phyloP scores from a whole-genome alignment of 2,329 filamentous ascomycete species.

The Dendryphion nanum region DNA sequence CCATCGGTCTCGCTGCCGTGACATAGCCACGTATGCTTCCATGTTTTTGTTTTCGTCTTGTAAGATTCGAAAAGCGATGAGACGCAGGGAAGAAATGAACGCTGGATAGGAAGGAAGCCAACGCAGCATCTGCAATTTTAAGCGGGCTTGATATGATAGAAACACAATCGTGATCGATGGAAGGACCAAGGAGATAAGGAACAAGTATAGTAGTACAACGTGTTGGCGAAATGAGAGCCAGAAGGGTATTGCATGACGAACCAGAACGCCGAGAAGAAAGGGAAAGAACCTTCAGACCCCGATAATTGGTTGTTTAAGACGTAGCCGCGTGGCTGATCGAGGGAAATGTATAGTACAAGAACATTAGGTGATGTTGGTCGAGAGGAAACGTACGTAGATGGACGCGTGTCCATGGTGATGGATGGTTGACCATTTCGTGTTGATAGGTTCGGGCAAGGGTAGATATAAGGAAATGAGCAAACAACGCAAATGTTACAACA shows the following conservation, averaged over 20 bases:
- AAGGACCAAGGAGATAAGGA: conserved; percentile 1
- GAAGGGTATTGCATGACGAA: conserved; percentile 31
- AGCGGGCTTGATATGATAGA: not conserved
- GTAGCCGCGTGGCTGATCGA: conserved; percentile 19
- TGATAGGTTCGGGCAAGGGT: too few relatives aligned
- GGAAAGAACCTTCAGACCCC: conserved; percentile 12
- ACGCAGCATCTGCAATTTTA: not conserved
- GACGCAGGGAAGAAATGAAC: too few relatives aligned
- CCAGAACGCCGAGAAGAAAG: conserved; percentile 20
- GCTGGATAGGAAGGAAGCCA: conserved; percentile 1
- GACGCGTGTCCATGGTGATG: too few relatives aligned
- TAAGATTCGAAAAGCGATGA: too few relatives aligned
- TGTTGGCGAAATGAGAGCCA: conserved; percentile 30
- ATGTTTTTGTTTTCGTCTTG: too few relatives aligned
- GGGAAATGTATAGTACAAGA: conserved; percentile 33
- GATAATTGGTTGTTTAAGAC: conserved; percentile 9
- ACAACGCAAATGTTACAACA: too few relatives aligned
- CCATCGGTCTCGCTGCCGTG: conserved; percentile 17
- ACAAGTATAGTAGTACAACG: conserved; percentile 30
- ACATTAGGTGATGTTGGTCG: conserved; percentile 10
- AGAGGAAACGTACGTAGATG: too few relatives aligned
- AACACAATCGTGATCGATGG: not conserved
- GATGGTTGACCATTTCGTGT: too few relatives aligned
- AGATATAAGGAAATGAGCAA: too few relatives aligned
- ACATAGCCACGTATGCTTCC: conserved; percentile 21